phyloP scores from a whole-genome alignment of 495 filamentous ascomycete genomes.

The Lasiosphaeria miniovina region DNA sequence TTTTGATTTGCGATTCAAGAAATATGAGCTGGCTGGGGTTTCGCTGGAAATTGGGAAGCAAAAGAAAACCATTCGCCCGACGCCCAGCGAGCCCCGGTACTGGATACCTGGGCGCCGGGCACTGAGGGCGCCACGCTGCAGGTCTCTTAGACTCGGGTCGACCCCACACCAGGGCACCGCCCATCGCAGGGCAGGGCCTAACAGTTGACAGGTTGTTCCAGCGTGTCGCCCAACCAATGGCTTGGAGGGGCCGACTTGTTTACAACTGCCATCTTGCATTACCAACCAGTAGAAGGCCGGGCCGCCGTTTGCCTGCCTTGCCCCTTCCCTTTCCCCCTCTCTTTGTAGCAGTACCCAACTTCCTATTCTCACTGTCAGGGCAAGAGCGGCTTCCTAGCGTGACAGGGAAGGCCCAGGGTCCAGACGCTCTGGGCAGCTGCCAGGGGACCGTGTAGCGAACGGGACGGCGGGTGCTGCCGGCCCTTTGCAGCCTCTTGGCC shows the following conservation, averaged over 20 bases:
- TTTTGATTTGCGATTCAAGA: conserved; percentile 28
- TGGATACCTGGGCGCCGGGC: conserved; percentile 4
- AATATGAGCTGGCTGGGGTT: conserved; percentile 34
- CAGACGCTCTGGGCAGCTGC: background rate
- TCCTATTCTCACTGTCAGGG: background rate
- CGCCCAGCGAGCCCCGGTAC: conserved; percentile 2
- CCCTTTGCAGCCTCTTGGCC: background rate
- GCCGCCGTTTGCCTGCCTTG: conserved; percentile 17
- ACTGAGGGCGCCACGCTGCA: background rate
- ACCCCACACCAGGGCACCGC: background rate
- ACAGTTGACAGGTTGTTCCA: conserved; percentile 6
- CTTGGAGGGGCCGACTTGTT: conserved; percentile 15
- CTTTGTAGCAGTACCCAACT: background rate
- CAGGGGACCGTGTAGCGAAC: background rate
- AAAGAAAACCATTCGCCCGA: conserved; percentile 25
- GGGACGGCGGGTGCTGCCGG: conserved; percentile 7
- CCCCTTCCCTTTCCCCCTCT: conserved; percentile 11
- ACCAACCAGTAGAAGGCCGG: conserved; percentile 17
- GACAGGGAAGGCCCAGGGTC: too few species aligned
- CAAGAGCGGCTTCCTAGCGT: background rate
- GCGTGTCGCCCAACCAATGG: conserved; percentile 19
- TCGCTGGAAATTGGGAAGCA: conserved; percentile 28
- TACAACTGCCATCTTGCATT: conserved; percentile 15
- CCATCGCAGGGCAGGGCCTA: background rate
- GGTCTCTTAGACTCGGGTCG: conserved; percentile 6